Conservation (phyloP, 2,329 filamentous ascomycete species). For the Fusarium xyrophilum region DNA sequence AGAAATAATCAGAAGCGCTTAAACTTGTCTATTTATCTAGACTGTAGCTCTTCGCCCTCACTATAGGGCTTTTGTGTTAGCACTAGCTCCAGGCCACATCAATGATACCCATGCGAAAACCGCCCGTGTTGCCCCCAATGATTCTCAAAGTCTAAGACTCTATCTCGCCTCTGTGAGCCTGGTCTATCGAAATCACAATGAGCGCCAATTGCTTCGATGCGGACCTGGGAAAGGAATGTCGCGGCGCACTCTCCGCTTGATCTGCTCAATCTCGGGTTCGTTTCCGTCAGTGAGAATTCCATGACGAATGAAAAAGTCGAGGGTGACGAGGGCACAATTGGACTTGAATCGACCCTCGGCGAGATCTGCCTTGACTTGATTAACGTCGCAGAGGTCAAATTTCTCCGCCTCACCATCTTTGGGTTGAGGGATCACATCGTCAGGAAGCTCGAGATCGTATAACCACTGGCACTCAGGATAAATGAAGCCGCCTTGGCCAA, state of each 20-base stretch:
- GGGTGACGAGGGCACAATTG: conserved; percentile 82
- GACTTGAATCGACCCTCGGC: conserved; percentile 83
- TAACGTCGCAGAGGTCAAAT: conserved; percentile 78
- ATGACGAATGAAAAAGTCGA: conserved; percentile 91
- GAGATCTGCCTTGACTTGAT: conserved; percentile 76
- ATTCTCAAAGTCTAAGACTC: conserved; percentile 9
- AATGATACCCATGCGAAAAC: conserved; percentile 40
- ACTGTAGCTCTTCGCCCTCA: conserved; percentile 12
- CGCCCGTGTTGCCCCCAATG: conserved; percentile 16
- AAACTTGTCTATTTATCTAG: conserved; percentile 18
- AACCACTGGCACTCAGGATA: conserved; percentile 93
- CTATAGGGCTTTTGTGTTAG: conserved; percentile 15
- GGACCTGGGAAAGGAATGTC: conserved; percentile 80
- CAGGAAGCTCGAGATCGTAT: conserved; percentile 82
- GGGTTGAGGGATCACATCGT: conserved; percentile 72
- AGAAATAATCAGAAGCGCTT: conserved; percentile 68
- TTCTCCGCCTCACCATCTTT: conserved; percentile 89
- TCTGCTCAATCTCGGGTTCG: conserved; percentile 79
- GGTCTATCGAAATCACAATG: conserved; percentile 10
- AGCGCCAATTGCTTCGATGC: conserved; percentile 52
- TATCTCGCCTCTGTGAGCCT: neutral
- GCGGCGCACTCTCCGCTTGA: conserved; percentile 77
- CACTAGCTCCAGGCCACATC: conserved; percentile 31
- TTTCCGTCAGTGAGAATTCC: conserved; percentile 80
- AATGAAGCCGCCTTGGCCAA: conserved; percentile 80